A percentile compares a stretch with the other conserved stretches of the same genome.
These are phyloP conservation scores for Ascochyta viciae-villosae DNA, from an alignment of 2,329 filamentous ascomycete species.

Conservation along the genomic window DNA sequence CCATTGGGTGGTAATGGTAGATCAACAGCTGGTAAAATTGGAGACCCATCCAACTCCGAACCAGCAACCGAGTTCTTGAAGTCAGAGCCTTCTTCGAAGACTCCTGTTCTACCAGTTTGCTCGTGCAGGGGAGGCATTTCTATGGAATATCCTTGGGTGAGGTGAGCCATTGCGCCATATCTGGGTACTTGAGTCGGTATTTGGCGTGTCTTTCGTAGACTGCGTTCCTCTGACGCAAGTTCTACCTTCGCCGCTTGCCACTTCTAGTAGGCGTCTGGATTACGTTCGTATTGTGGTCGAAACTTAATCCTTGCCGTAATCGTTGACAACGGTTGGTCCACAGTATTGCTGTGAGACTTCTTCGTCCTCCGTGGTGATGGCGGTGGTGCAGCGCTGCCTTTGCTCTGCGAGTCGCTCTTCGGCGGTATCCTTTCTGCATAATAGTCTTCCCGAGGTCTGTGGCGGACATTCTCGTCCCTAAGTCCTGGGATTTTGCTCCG, in stretches of 20 bases:
- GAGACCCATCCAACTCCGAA: neutral
- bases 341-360: neutral
- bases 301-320: neutral
- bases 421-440: neutral
- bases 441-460: neutral
- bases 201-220: neutral
- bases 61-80: neutral
- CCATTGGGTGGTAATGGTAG: no score
- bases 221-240: neutral
- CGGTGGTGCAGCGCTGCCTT: neutral
- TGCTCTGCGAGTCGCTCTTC: neutral
- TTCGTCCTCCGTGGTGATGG: neutral
- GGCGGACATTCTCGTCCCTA: neutral
- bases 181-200: neutral
- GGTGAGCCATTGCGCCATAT: neutral
- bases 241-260: neutral
- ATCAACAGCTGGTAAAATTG: no score
- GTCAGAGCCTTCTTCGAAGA: neutral
- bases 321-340: neutral
- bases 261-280: constrained; percentile 7
- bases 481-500: neutral
- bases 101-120: neutral
- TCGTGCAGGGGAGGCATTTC: neutral
- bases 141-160: neutral
- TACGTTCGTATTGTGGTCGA: neutral